phyloP scores from a whole-genome alignment of 1,284 basidiomycete species.

The Ceratobasidium sp. region DNA sequence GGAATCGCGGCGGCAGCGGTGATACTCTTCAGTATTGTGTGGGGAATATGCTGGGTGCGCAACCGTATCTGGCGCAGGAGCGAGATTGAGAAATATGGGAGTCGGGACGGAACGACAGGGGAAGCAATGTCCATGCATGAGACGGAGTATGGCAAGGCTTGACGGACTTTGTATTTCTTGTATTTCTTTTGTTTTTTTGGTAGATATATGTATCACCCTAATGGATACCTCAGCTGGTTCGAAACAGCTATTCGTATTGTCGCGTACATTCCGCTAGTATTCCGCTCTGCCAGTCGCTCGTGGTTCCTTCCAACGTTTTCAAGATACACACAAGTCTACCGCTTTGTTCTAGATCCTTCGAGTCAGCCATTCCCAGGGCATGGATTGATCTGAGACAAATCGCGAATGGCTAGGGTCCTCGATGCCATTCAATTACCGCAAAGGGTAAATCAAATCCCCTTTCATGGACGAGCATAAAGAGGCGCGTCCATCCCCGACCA shows the following conservation, averaged over 20 bases:
- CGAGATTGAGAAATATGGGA: conserved; percentile 25
- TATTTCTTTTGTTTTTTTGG: not conserved
- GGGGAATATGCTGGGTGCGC: conserved; percentile 46
- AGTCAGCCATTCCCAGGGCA: not conserved
- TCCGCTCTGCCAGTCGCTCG: too few species aligned
- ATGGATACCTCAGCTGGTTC: not conserved
- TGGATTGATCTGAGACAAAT: conserved; percentile 35
- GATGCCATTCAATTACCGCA: not conserved
- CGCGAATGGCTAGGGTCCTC: too few species aligned
- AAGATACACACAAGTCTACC: too few species aligned
- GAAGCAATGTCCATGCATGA: conserved; percentile 17
- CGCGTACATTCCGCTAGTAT: not conserved
- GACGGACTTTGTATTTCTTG: not conserved
- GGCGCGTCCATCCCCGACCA: too few species aligned
- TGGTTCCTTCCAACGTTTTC: too few species aligned
- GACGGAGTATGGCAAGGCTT: not conserved
- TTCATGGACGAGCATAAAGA: not conserved
- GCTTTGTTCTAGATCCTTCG: not conserved
- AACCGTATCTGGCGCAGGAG: conserved; percentile 32
- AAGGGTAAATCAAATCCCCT: conserved; percentile 8
- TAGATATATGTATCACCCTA: not conserved
- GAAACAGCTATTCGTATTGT: not conserved
- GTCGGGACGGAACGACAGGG: conserved; percentile 14
- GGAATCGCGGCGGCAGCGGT: conserved; percentile 63
- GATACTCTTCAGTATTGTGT: conserved; percentile 59